Evolutionary conservation across 352 stramenopile genomes (phyloP).

Genomic region (Phytophthora hibernalis): DNA sequence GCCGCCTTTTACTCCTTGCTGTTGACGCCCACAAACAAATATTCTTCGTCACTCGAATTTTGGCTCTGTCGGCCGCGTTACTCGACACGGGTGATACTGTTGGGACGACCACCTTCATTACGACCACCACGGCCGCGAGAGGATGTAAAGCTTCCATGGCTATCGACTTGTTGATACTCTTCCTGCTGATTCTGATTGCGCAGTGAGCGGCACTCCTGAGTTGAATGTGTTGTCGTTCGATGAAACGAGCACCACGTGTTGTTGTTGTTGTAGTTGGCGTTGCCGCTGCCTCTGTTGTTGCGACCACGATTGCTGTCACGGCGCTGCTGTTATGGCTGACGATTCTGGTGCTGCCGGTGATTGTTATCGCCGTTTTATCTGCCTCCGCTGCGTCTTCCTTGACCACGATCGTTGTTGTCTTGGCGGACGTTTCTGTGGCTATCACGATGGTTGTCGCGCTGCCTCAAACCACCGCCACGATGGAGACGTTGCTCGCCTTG

Average conservation of each 20-base stretch:
- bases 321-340: too few relatives aligned
- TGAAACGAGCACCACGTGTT: constrained; percentile 23
- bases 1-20: not conserved
- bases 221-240: constrained; percentile 12
- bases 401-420: too few relatives aligned
- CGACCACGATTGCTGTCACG: not conserved
- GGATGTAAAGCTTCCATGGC: not conserved
- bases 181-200: not conserved
- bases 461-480: not conserved
- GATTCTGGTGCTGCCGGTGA: too few relatives aligned
- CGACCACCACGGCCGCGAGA: not conserved
- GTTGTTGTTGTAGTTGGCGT: not conserved
- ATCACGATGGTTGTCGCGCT: not conserved
- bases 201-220: constrained; percentile 7
- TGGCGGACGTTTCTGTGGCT: not conserved
- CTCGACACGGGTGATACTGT: constrained; percentile 1
- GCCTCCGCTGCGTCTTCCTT: not conserved
- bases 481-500: constrained; percentile 13
- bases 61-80: not conserved
- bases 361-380: too few relatives aligned
- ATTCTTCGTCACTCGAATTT: constrained; percentile 10
- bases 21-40: constrained; percentile 14
- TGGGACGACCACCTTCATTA: not conserved
- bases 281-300: not conserved
- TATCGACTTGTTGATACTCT: constrained; percentile 11